These are phyloP conservation scores for Rhodotorula sp. DNA, from an alignment of 1,284 basidiomycete genomes.

Conservation along the genomic window DNA sequence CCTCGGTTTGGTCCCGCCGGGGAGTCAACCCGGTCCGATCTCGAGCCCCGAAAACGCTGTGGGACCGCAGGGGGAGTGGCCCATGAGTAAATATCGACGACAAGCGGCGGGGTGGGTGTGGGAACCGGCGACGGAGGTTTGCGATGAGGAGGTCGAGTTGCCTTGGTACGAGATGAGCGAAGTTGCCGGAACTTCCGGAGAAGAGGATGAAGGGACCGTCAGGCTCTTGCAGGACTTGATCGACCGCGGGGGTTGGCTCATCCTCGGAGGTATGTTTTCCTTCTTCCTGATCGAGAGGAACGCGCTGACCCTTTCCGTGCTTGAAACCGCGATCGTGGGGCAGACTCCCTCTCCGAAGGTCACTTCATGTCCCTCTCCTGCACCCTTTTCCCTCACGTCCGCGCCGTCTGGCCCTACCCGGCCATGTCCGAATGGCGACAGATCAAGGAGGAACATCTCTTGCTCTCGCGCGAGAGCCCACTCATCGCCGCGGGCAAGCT, in stretches of 20 bases:
- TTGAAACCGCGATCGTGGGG: too few species aligned
- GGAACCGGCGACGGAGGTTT: constrained; percentile 1
- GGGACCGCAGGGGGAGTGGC: constrained; percentile 1
- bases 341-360: constrained; percentile 17
- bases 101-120: constrained; percentile 6
- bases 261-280: constrained; percentile 7
- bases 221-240: constrained; percentile 4
- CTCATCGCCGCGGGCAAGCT: neutral
- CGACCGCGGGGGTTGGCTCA: constrained; percentile 7
- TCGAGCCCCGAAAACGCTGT: neutral
- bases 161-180: neutral
- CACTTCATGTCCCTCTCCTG: constrained; percentile 14
- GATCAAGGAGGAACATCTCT: constrained; percentile 14
- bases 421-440: neutral
- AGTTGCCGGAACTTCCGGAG: neutral
- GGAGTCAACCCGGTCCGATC: too few species aligned
- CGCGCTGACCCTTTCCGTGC: neutral
- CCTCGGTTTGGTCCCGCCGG: constrained; percentile 4
- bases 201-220: neutral
- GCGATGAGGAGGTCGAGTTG: neutral
- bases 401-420: neutral
- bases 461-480: neutral
- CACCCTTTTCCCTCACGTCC: constrained; percentile 14
- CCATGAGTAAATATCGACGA: constrained; percentile 2
- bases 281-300: too few species aligned